Evolutionary conservation across 2,329 filamentous ascomycete species (phyloP), one percentile per base, ranked within the genome.

Genomic region (Calonectria pseudoturangicola): DNA sequence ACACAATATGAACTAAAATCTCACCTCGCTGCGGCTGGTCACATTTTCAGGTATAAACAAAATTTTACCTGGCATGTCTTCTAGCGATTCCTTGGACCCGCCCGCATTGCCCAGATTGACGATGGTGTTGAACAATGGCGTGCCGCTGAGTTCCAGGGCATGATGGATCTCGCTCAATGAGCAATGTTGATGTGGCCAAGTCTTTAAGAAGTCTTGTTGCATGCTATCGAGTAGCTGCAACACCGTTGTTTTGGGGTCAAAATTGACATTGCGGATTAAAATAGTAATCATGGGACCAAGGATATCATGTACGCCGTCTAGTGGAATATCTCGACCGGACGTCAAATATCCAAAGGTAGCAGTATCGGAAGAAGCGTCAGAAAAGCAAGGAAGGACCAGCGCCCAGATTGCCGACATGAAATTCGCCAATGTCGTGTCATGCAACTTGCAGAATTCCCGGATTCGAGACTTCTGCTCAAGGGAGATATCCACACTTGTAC

Each of bases 351-450:
- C 50, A 54, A 54, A 54, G 2, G 50, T 54, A 8, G 50, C 50
- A n/a, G 50, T 33, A n/a, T 54, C 50, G 9, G 50, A 33, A 10
- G 50, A 54, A 21, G 50, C 50, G n/a, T 54, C 50, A 9, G 27
- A 33, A 33, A 54, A 54, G 50, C 50, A 54, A n/a, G 25, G 50
- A 4, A 54, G 5, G 8, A 54, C 50, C 16, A 54, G n/a, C 4
- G 50, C 50, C 50, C 50, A 54, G 16, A 54, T 54, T n/a, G 50
- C 50, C 15, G 50, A 54, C 50, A 54, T 54, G 8, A 54, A 54
- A 33, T 54, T 54, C 13, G 50, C 50, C 27, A 54, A 12, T 4
- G 50, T 54, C 0, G 50, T 54, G 18, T 54, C 27, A 13, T 54
- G 50, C 1, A 33, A 3, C 27, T 54, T 54, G 28, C 50, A 54